phyloP scores from a whole-genome alignment of 139 green algal species.

The Chlorella sp. region DNA sequence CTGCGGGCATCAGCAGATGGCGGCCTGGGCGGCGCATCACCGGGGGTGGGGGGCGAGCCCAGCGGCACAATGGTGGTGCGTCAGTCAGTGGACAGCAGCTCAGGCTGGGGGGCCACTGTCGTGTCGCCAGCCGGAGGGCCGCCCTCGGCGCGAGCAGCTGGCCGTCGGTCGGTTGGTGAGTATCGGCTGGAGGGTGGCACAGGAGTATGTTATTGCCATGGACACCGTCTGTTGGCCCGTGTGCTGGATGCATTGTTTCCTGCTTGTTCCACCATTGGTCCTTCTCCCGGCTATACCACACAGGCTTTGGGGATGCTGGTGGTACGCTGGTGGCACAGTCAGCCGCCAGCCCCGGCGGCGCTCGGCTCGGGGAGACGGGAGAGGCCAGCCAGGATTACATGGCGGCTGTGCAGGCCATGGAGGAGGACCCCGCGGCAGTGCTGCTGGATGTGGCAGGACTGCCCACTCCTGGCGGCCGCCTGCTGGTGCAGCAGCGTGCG shows the following conservation, averaged over 20 bases:
- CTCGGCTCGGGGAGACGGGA: neutral
- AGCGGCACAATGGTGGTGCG: constrained; percentile 50
- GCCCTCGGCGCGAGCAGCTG: neutral
- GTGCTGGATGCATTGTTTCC: too few relatives aligned
- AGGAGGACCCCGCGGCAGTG: neutral
- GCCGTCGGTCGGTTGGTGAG: constrained; percentile 3
- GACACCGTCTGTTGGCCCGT: too few relatives aligned
- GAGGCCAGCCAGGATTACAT: constrained; percentile 48
- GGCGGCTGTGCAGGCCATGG: constrained; percentile 42
- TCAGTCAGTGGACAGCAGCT: neutral
- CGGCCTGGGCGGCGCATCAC: neutral
- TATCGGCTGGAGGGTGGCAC: neutral
- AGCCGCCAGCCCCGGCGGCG: neutral
- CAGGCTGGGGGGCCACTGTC: neutral
- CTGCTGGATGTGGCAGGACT: constrained; percentile 6
- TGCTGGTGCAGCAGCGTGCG: neutral
- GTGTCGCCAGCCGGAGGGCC: neutral
- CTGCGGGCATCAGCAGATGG: constrained; percentile 7
- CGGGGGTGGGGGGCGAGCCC: neutral
- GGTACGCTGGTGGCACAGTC: neutral
- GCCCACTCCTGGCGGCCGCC: neutral
- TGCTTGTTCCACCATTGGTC: neutral
- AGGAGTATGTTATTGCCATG: neutral
- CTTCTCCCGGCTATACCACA: neutral
- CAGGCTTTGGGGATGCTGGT: constrained; percentile 12